Evolutionary conservation across 345 rosid genomes (phyloP).

Genomic region (Eucalyptus brandiana): DNA sequence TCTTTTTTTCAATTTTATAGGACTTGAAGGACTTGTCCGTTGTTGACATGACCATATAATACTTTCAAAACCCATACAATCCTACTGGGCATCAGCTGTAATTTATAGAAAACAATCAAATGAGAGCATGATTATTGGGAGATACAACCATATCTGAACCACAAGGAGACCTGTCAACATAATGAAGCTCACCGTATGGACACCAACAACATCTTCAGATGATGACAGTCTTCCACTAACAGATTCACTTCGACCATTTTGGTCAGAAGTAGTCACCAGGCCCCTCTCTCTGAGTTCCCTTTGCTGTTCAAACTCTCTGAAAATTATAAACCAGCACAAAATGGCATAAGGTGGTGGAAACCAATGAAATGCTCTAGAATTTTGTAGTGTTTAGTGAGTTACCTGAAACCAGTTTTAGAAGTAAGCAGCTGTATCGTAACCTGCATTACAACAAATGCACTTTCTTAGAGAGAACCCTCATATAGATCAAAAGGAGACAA

Average conservation of each 20-base stretch:
- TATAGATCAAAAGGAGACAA: background rate
- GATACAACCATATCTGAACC: background rate
- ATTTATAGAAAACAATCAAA: background rate
- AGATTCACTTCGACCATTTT: conserved; percentile 41
- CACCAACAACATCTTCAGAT: conserved; percentile 36
- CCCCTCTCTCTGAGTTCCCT: conserved; percentile 88
- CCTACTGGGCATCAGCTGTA: background rate
- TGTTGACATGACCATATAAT: background rate
- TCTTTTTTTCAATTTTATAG: background rate
- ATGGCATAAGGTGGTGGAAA: background rate
- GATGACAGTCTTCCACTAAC: conserved; percentile 35
- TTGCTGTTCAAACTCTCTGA: conserved; percentile 96
- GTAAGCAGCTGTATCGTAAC: conserved; percentile 90
- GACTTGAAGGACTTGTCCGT: background rate
- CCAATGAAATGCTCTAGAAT: background rate
- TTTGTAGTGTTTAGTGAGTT: background rate
- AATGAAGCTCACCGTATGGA: conserved; percentile 16
- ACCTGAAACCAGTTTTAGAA: conserved; percentile 97
- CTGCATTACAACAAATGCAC: conserved; percentile 11
- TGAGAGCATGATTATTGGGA: background rate
- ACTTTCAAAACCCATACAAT: background rate
- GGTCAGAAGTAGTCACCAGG: conserved; percentile 48
- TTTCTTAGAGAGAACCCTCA: background rate
- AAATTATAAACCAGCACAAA: background rate
- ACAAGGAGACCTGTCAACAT: background rate